These are phyloP conservation scores for Fusarium sp. DNA, from an alignment of 2,329 filamentous ascomycete genomes.

Conservation along the genomic window DNA sequence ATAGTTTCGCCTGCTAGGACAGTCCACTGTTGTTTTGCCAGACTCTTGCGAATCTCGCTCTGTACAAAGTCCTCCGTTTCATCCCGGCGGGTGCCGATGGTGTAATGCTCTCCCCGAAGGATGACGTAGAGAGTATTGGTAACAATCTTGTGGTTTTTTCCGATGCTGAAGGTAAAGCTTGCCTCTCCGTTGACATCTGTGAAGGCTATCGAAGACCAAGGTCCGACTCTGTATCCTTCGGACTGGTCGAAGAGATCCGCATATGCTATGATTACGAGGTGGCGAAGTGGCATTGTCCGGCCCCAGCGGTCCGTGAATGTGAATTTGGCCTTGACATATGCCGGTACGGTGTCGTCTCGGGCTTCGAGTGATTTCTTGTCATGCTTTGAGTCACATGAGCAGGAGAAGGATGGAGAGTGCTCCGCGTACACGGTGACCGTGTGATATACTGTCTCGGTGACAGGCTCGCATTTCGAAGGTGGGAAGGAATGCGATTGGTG, in stretches of 20 bases:
- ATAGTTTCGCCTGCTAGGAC: not conserved
- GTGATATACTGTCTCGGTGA: not conserved
- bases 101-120: not conserved
- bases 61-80: not conserved
- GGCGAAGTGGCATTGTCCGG: not conserved
- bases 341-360: not conserved
- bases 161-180: not conserved
- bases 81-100: not conserved
- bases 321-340: not conserved
- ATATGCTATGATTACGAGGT: not conserved
- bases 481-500: not conserved
- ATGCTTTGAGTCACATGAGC: not conserved
- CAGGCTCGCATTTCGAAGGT: not conserved
- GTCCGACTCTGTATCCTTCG: not conserved
- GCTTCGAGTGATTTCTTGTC: not conserved
- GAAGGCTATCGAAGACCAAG: not conserved
- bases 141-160: not conserved
- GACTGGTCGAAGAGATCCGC: not conserved
- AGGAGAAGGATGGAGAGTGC: not conserved
- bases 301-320: not conserved
- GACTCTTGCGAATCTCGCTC: not conserved
- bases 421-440: not conserved
- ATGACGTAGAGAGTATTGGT: not conserved
- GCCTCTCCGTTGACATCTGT: not conserved
- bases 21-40: not conserved